Conservation (phyloP, 1,284 basidiomycete species). For the Fomitiporia mediterranea region DNA sequence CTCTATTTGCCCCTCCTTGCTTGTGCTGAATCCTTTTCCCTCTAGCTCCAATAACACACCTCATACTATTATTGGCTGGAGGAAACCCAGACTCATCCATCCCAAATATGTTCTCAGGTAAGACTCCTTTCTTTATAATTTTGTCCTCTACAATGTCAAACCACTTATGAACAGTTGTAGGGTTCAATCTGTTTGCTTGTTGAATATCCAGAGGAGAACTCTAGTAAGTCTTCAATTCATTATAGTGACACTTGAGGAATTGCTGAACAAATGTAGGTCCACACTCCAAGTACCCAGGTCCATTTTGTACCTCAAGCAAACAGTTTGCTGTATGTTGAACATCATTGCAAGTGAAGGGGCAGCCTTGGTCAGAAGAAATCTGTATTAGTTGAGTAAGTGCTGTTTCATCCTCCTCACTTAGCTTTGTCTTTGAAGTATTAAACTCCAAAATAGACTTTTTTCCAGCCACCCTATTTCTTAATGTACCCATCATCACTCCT, state of each 20-base stretch:
- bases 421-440: too few relatives aligned
- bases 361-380: too few relatives aligned
- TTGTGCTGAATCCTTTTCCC: conserved; percentile 28
- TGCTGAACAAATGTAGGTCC: too few relatives aligned
- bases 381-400: too few relatives aligned
- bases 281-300: too few relatives aligned
- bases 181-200: conserved; percentile 28
- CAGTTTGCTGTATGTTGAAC: too few relatives aligned
- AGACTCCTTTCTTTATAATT: conserved; percentile 19
- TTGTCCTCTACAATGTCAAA: conserved; percentile 24
- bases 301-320: too few relatives aligned
- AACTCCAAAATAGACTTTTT: too few relatives aligned
- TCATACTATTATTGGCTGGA: conserved; percentile 20
- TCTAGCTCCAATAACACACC: conserved; percentile 26
- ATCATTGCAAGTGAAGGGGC: too few relatives aligned
- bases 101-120: conserved; percentile 29
- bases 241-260: conserved; percentile 20
- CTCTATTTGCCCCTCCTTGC: conserved; percentile 28
- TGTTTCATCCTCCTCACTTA: too few relatives aligned
- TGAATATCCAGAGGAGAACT: conserved; percentile 27
- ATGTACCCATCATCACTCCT: too few relatives aligned
- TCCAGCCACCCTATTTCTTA: too few relatives aligned
- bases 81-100: conserved; percentile 36
- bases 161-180: conserved; percentile 24
- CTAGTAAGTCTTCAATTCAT: conserved; percentile 28